phyloP scores from a whole-genome alignment of 129 eudicot genomes.

The Artemisia tridentata region DNA sequence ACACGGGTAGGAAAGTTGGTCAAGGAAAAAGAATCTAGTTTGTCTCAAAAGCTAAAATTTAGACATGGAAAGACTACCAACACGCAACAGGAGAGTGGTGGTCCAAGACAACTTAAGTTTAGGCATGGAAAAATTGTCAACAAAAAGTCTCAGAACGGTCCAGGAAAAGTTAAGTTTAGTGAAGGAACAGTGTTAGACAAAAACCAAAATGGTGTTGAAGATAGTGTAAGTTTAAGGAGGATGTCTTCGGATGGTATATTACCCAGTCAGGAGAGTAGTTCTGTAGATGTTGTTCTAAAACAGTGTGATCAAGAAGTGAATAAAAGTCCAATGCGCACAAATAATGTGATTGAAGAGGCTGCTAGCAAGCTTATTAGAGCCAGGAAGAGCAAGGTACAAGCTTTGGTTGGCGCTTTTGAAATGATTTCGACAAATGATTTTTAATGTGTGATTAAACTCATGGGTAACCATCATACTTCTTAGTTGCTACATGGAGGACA shows the following conservation, averaged over 20 bases:
- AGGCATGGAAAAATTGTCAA: conserved; percentile 20
- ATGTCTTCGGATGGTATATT: conserved; percentile 13
- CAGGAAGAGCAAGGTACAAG: conserved; percentile 65
- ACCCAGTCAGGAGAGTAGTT: conserved; percentile 2
- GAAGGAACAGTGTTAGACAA: conserved; percentile 21
- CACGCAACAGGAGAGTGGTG: not conserved
- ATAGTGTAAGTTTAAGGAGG: conserved; percentile 28
- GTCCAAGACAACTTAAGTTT: not conserved
- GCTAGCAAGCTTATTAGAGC: conserved; percentile 49
- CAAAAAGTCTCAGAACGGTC: not conserved
- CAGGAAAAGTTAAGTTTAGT: not conserved
- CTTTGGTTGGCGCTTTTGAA: conserved; percentile 47
- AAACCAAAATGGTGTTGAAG: not conserved
- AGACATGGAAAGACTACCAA: conserved; percentile 26
- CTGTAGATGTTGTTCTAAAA: conserved; percentile 23
- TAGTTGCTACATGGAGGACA: too few relatives aligned
- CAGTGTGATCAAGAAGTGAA: conserved; percentile 18
- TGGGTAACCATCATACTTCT: too few relatives aligned
- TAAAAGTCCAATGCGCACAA: conserved; percentile 17
- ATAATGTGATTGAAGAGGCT: conserved; percentile 59
- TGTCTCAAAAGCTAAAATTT: conserved; percentile 33
- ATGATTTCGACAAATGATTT: not conserved
- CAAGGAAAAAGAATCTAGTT: conserved; percentile 22
- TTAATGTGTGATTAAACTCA: not conserved
- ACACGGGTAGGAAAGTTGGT: conserved; percentile 11